Base-by-base conservation (phyloP, 73 alveolate species). In the Halteria grandinella region DNA sequence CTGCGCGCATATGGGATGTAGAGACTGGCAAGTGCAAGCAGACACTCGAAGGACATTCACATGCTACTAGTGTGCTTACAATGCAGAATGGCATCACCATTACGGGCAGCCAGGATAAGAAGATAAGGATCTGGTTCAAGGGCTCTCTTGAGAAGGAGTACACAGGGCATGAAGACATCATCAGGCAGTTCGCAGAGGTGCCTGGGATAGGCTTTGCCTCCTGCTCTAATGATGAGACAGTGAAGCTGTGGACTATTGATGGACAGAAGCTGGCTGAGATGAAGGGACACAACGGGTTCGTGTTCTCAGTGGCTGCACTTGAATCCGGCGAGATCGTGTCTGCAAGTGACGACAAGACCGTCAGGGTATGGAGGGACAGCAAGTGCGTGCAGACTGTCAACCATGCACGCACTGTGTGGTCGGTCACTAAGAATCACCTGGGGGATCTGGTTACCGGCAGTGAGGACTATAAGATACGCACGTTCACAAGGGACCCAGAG, bases 1-100 rank as follows among this genome's bases (percentile, higher is more conserved):
- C 99, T 11, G 99, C 99, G 15, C 88, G 79, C 53, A 79, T 95
- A 3, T 97, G 99, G 99, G 98, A 97, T 80, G 76, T 92, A 2
- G 89, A 59, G 41, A 90, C 94, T 41, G 97, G 96, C 57, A 55
- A 88, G 51, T 55, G 75, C 28, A 37, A 88, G 20, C 41, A 66
- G 47, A 75, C 80, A 10, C 75, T 95, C 41, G 90, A 79, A 66
- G 98, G 99, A 15, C 99, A 97, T 86, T 76, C 97, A 21, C 95
- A 97, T 90, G 99, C 98, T 49, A 98, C 90, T 23, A 84, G 98
- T 28, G 99, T 97, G 8, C 64, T 87, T 45, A 93, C 95, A 36
- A 62, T 88, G 47, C 95, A 92, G 17, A 75, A 84, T 70, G 90
- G 89, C 28, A 91, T 85, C 44, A 82, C 83, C 54, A 85, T 97